Base-by-base conservation (phyloP, 192 early-diverging fungal genomes). In the Coemansia sp. region DNA sequence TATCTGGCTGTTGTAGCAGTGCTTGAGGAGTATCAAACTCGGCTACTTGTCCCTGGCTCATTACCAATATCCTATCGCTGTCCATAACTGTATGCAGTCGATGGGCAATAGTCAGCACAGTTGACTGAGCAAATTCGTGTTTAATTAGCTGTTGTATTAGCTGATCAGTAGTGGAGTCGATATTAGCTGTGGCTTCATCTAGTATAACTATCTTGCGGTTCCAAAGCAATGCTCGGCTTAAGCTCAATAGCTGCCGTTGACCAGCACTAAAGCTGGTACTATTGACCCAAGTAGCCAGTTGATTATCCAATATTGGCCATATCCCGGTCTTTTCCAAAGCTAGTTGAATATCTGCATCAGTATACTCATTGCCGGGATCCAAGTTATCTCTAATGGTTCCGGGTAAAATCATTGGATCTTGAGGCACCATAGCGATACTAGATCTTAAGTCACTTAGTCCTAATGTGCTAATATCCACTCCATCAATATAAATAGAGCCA, bases 321-420 rank as follows among this genome's bases (percentile, higher is more conserved):
- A 26, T 26, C 23, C 23, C 23, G 1, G 23, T 26, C 23, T 26
- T 26, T 26, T 26, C 23, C 23, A 26, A 26, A 26, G 23, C 23
- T 4, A 26, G 4, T 4, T 26, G 23, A 4, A 26, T 26, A 26
- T 1, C 23, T 3, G 23, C 23, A 56, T 92, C 90, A 0, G 64
- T 50, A 52, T 86, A 71, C 26, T 57, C 46, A 11, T 50, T 14
- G 32, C 75, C 60, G 11, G 88, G 88, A 53, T 90, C 88, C 31
- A 90, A 53, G 61, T 90, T 90, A 34, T 80, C 69, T 3, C 89
- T 75, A 37, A 89, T 62, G 1, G 86, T 81, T 11, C 88, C 88
- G 36, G 75, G 73, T 44, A 88, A 86, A 11, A 89, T 42, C 4
- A 80, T 67, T 0, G 87, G 84, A 23, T 88, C 87, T 56, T 86